Base-by-base conservation (phyloP, 2,329 filamentous ascomycete genomes). In the Claviceps sp. region DNA sequence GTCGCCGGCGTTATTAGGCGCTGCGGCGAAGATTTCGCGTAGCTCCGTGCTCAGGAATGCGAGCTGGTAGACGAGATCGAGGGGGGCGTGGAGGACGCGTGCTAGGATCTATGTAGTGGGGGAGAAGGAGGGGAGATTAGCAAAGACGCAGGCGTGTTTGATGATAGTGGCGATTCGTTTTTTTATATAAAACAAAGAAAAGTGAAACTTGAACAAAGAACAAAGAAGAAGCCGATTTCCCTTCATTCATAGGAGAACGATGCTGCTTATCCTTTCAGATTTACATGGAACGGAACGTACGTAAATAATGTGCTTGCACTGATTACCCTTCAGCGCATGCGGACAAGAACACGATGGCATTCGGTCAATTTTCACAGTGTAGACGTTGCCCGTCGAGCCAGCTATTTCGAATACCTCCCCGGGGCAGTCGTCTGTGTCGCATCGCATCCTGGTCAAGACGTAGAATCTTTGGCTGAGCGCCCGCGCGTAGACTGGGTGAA, bases 251-350 rank as follows among this genome's bases (percentile, higher is more conserved):
- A 24, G 7, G 7, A 41, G 11, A 41, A 41, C n/a, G 4, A 41
- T 4, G 7, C 38, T 20, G 38, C 38, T 20, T 22, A 5, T 1
- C 3, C 14, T 49, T 22, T 40, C 7, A 18, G 2, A 41, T 34
- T 9, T 41, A 41, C 41, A 24, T 22, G 11, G n/a, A n/a, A 43
- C 36, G 11, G n/a, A n/a, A 43, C 36, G 42, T 58, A 76, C 77
- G 59, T 81, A 85, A 44, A 84, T 55, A 26, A 81, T 67, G 57
- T 86, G 82, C 60, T 85, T 85, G 73, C 82, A 84, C 55, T 82
- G 78, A 36, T 78, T 72, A 0, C 77, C 76, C 37, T 70, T 70
- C 26, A 54, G 58, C 1, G 71, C 72, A 52, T 82, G 73, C 1
- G 79, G 78, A 54, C 81, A 84, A 48, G 72, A 68, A 61, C 81